Base-by-base conservation (phyloP, 2,329 filamentous ascomycete genomes). In the Zymoseptoria ardabiliae region DNA sequence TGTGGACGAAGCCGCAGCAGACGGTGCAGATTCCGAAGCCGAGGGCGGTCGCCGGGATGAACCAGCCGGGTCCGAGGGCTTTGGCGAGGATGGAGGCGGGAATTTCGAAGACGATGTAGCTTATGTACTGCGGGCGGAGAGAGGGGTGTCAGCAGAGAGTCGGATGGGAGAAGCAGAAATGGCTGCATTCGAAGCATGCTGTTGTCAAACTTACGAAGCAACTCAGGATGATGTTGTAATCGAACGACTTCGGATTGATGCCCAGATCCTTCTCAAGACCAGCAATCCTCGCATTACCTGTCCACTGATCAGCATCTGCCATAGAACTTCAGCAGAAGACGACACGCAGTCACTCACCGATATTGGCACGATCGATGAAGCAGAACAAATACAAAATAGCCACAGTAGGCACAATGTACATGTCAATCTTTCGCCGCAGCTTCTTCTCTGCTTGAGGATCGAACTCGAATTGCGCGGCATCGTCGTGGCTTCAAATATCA, bases 351-450 rank as follows among this genome's bases (percentile, higher is more conserved):
- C 4, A 63, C 75, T 68, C 68, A 85, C 86, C 87, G 45, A 90
- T 86, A 62, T 89, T 90, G 22, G 86, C 85, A n/a, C 87, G 80
- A 66, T 89, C 87, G 63, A 89, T 88, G 72, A 89, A 89, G 73
- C 86, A 89, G 67, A 89, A 89, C 0, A 89, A 78, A 66, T 89
- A 90, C 3, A 90, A 74, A 0, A 89, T 59, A 0, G 85, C 75
- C 0, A 89, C 85, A 0, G 84, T 87, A 0, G 87, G 87, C 0
- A 89, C 77, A 51, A 88, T 81, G 65, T 77, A 81, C 5, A 87
- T 65, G 66, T 90, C 87, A 53, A 89, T 84, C 71, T 89, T 89
- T 67, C 75, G 73, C 7, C 85, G 77, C 22, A 89, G 76, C 55
- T 76, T 79, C 7, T 78, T 71, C 68, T 88, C 87, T 2, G 81